These are phyloP conservation scores for Penicillium hesseltinei DNA, from an alignment of 2,329 filamentous ascomycete genomes.

Conservation along the genomic window DNA sequence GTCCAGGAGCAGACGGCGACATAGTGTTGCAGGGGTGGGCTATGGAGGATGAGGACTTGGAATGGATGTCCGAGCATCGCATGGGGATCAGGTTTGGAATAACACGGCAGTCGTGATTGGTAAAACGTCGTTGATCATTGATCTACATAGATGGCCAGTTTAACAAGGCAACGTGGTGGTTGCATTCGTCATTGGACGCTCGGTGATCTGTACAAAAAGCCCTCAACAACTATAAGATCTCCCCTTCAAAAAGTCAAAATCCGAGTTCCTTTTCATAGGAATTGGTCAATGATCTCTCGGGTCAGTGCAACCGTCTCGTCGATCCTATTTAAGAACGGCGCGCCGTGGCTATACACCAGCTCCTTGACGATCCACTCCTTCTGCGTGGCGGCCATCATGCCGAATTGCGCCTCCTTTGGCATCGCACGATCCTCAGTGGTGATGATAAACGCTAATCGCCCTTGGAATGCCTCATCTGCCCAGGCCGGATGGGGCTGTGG, in stretches of 20 bases:
- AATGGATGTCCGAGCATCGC: too few relatives aligned
- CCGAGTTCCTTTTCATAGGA: not conserved
- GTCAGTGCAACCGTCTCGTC: not conserved
- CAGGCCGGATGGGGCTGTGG: conserved; percentile 26
- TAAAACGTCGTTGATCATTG: too few relatives aligned
- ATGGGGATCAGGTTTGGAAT: too few relatives aligned
- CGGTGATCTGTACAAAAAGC: not conserved
- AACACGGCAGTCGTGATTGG: too few relatives aligned
- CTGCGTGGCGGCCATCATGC: not conserved
- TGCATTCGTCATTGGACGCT: too few relatives aligned
- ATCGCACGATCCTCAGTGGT: not conserved
- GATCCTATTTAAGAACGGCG: not conserved
- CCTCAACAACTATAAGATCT: not conserved
- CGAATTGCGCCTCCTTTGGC: not conserved
- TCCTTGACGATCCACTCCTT: not conserved
- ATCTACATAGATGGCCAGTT: too few relatives aligned
- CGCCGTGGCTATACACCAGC: not conserved
- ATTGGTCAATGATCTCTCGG: not conserved
- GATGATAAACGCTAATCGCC: not conserved
- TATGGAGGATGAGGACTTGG: too few relatives aligned
- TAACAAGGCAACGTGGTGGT: too few relatives aligned
- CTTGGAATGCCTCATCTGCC: conserved; percentile 15
- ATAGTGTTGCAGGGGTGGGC: too few relatives aligned
- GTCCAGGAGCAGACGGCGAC: too few relatives aligned
- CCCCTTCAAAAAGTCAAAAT: not conserved